Evolutionary conservation across 176 grass and related monocot species (phyloP), one percentile per base, ranked within the genome.

Genomic region (Oryza glumipatula): DNA sequence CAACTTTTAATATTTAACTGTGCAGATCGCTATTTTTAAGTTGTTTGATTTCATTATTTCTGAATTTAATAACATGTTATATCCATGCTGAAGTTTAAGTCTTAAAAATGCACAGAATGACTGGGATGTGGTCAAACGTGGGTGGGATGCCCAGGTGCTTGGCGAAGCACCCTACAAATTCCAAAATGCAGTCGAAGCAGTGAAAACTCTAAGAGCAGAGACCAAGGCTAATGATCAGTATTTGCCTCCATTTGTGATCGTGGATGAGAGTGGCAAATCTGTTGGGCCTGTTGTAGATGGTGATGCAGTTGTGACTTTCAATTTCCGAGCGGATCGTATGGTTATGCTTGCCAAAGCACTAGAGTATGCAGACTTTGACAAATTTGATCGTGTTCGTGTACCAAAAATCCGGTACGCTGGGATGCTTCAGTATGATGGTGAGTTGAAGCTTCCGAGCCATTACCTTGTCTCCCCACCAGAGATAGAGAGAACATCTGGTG

Each of bases 271-370:
- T 77, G 93, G 89, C 73, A 94, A 94, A 24, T 82, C 96, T 5
- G 96, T 99, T 88, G 96, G 96, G 33, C 93, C 93, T 49, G 92
- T 99, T 73, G 67, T 88, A 7, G 96, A 99, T 88, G 96, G 96
- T 73, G 96, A 99, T 82, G 96, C 96, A 68, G 96, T 99, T 78
- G 93, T 99, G 47, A 96, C 96, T 70, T 48, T 99, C 64, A 99
- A 99, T 74, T 99, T 99, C 86, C 84, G 96, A 47, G 93, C 96
- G 71, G 96, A 99, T 83, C 96, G 96, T 48, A 99, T 99, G 96
- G 88, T 86, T 33, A 99, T 99, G 96, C 51, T 96, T 65, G 93
- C 96, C 0, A 99, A 99, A 87, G 81, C 96, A 36, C 80, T 99
- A n/a, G 96, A 99, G 73, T 99, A 96, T 58, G 88, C 84, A 67